phyloP scores from a whole-genome alignment of 1,284 basidiomycete species.

The Bondarzewia mesenterica region DNA sequence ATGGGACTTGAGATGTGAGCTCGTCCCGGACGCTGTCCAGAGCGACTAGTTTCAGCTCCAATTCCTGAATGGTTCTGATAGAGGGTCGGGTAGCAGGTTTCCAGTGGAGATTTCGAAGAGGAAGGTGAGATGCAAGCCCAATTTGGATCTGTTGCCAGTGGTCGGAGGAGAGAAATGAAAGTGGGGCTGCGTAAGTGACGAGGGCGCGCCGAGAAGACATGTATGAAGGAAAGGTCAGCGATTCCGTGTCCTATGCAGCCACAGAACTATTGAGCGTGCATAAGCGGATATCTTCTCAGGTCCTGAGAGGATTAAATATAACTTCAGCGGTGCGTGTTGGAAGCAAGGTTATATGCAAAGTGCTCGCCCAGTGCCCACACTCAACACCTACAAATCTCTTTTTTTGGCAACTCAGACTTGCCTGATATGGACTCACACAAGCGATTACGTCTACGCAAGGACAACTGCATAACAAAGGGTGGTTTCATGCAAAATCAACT shows the following conservation, averaged over 20 bases:
- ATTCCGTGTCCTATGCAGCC: too few relatives aligned
- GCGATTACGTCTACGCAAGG: too few relatives aligned
- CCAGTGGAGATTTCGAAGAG: slow-evolving; percentile 88
- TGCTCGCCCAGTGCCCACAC: too few relatives aligned
- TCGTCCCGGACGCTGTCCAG: slow-evolving; percentile 69
- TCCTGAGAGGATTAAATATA: too few relatives aligned
- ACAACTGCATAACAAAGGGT: too few relatives aligned
- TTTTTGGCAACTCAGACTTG: too few relatives aligned
- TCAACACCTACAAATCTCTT: too few relatives aligned
- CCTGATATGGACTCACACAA: background rate
- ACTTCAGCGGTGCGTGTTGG: too few relatives aligned
- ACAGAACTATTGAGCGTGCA: too few relatives aligned
- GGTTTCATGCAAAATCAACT: too few relatives aligned
- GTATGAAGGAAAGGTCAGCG: background rate
- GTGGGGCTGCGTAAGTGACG: slow-evolving; percentile 61
- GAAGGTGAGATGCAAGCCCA: slow-evolving; percentile 67
- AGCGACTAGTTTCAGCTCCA: slow-evolving; percentile 68
- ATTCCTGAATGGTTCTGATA: slow-evolving; percentile 79
- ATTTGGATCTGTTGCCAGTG: slow-evolving; percentile 64
- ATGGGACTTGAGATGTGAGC: slow-evolving; percentile 67
- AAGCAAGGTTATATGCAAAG: too few relatives aligned
- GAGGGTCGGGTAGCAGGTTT: slow-evolving; percentile 63
- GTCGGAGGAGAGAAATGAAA: slow-evolving; percentile 54
- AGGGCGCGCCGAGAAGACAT: slow-evolving; percentile 38
- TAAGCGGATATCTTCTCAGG: too few relatives aligned